phyloP scores from a whole-genome alignment of 768 basidiomycete species.

The Butyriboletus loyo region DNA sequence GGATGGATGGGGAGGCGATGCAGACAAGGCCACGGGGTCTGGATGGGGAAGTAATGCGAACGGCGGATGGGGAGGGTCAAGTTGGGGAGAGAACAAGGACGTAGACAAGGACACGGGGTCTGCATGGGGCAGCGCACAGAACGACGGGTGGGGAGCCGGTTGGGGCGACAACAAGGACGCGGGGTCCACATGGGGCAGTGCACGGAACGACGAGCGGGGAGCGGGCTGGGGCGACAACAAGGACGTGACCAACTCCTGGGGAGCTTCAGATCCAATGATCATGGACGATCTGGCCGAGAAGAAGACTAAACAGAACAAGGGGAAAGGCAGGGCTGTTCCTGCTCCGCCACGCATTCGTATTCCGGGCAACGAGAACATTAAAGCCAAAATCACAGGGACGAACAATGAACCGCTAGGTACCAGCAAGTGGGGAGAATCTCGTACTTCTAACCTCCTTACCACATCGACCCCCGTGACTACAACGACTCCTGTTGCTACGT shows the following conservation, averaged over 20 bases:
- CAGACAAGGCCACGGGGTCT: background rate
- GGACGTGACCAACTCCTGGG: conserved; percentile 1
- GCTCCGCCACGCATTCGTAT: conserved; percentile 28
- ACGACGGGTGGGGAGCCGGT: conserved; percentile 7
- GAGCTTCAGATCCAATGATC: conserved; percentile 7
- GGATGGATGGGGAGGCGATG: conserved; percentile 4
- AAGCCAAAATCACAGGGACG: conserved; percentile 20
- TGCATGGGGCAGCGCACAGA: background rate
- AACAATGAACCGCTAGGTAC: conserved; percentile 20
- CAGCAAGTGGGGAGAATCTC: conserved; percentile 15
- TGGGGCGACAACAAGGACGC: conserved; percentile 1
- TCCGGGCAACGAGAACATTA: conserved; percentile 14
- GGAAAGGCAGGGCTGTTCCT: conserved; percentile 8
- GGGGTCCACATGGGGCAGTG: background rate
- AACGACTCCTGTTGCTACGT: conserved; percentile 10
- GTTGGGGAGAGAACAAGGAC: background rate
- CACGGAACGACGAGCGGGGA: conserved; percentile 3
- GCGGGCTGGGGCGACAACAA: background rate
- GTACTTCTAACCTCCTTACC: background rate
- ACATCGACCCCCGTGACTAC: conserved; percentile 5
- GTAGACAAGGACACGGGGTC: background rate
- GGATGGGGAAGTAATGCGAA: conserved; percentile 2
- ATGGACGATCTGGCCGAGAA: conserved; percentile 5
- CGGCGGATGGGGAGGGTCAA: background rate
- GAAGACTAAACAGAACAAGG: conserved; percentile 2